Evolutionary conservation across 441 rosid species (phyloP), one percentile per base, ranked within the genome.

Genomic region (Macaranga tanarius): DNA sequence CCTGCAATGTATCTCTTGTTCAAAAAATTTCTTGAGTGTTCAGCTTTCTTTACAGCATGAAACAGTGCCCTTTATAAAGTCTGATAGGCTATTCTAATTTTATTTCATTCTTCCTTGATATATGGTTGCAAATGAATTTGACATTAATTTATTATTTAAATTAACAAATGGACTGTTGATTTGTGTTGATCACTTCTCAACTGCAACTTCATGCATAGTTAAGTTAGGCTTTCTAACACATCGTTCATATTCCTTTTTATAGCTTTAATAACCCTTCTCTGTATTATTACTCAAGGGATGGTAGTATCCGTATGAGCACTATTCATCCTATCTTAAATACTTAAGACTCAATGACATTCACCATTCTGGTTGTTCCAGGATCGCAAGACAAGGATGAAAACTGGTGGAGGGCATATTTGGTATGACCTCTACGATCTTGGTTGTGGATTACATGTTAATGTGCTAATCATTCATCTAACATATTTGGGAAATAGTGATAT

Each of bases 391-490:
- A 56, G 15, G 44, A 31, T 28, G 64, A 28, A 31, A 60, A 26
- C 44, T 60, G 42, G 64, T 60, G 64, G 64, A 60, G 64, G 64
- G 44, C 64, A 60, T 60, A 60, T 60, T 60, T 60, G 64, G 64
- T 17, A 60, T 60, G 64, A 31, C 64, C 64, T 60, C 64, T 60
- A 60, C 64, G 1, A 60, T 28, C 64, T 26, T 28, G 44, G 64
- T 60, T 60, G 44, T 15, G 64, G 64, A 60, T 60, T 13, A 31
- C 15, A 22, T 26, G 64, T 31, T 31, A 1, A 40, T 60, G 42
- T 16, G 22, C 64, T 60, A 16, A 40, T 28, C 64, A 31, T 25
- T 60, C 64, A 12, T 60, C 20, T 16, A 60, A 60, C 44, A 31
- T 16, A 28, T 31, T 60, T 28, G 44, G 44, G 5, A 34, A 34